Evolutionary conservation across 2,329 filamentous ascomycete species (phyloP), one percentile per base, ranked within the genome.

Genomic region (Fusarium liriodendri): DNA sequence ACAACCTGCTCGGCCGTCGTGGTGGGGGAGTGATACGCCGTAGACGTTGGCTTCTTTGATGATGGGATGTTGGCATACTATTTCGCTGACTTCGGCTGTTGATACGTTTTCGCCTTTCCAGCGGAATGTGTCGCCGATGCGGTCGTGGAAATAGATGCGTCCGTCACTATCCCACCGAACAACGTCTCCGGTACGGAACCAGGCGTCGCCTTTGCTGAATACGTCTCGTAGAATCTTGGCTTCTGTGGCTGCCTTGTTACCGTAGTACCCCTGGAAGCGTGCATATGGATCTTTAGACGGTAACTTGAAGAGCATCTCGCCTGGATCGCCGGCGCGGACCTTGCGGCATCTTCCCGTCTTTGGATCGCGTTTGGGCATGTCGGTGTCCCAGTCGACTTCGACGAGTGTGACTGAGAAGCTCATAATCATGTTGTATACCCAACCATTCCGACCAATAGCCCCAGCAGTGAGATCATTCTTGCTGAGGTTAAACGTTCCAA

Each of bases 81-180:
- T 90, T 79, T 95, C 90, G n/a, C 92, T 89, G 20, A 97, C 95
- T 81, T 98, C 95, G 59, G 89, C 91, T 0, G 94, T 95, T 4
- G 93, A 94, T 1, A 96, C 93, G 77, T 96, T 96, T 82, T 96
- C 93, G 60, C 91, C 92, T 84, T 97, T 94, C 93, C 93, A 95
- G 58, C 93, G 89, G 84, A 92, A 95, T 0, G 93, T 94, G 79
- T 95, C 93, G 64, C 93, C 93, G 70, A 95, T 92, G 57, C 93
- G 91, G 82, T 98, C 95, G 66, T 91, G 90, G 84, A 98, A 98
- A 85, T 88, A 97, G 80, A 91, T 89, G 4, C 91, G 86, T 6
- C 94, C 94, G 66, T 97, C 91, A 1, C 71, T 67, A 73, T 95
- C 93, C 84, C 88, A 89, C n/a, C 91, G 87, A 35, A 97, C 84